Evolutionary conservation across 805 yeast genomes (phyloP).

Genomic region (Kurtzmaniella cleridarum): DNA sequence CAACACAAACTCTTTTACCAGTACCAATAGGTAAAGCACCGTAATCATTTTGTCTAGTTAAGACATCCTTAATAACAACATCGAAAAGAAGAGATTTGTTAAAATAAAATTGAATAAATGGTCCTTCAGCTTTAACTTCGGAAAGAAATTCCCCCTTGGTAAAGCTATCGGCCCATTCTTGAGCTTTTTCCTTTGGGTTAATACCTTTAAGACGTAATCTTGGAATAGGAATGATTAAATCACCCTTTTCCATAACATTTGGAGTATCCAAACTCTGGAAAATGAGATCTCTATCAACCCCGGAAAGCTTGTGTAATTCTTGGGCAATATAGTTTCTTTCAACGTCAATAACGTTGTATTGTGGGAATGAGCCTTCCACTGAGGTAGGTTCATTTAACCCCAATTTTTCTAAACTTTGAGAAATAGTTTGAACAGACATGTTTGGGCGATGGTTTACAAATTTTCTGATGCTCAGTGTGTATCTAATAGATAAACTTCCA

Average conservation of each 20-base stretch:
- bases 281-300: conserved; percentile 63
- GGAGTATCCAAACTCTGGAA: conserved; percentile 88
- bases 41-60: conserved; percentile 54
- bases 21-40: conserved; percentile 74
- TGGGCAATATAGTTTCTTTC: conserved; percentile 85
- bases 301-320: conserved; percentile 68
- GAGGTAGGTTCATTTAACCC: conserved; percentile 40
- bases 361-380: conserved; percentile 63
- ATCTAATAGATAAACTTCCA: background rate
- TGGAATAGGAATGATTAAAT: conserved; percentile 87
- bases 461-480: background rate
- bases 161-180: conserved; percentile 73
- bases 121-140: conserved; percentile 78
- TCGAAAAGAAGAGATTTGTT: conserved; percentile 60
- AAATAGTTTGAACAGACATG: conserved; percentile 22
- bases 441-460: background rate
- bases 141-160: conserved; percentile 65
- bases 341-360: conserved; percentile 75
- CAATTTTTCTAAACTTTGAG: conserved; percentile 27
- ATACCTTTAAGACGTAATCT: conserved; percentile 74
- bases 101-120: conserved; percentile 86
- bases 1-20: conserved; percentile 70
- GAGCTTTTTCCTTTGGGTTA: conserved; percentile 68
- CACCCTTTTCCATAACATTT: conserved; percentile 83
- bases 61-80: conserved; percentile 64